Base-by-base conservation (phyloP, 2,329 filamentous ascomycete genomes). In the Trichoderma sp. region DNA sequence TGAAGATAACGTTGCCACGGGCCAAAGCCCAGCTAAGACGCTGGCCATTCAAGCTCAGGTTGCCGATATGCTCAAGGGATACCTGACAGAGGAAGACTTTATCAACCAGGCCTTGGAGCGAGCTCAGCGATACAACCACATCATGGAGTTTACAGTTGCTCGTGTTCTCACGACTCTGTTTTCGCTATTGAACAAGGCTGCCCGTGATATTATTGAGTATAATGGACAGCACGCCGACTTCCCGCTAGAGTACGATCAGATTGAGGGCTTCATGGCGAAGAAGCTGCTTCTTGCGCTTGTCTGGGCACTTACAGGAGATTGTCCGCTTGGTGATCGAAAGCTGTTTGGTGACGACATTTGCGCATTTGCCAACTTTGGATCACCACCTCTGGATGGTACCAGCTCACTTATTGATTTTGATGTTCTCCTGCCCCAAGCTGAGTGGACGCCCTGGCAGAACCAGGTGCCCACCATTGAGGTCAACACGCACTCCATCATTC, bases 141-240 rank as follows among this genome's bases (percentile, higher is more conserved):
- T 99, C 83, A 99, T 99, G 97, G 95, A 98, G 80, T 99, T 97
- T 82, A 98, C 97, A 0, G 90, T 94, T 67, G 94, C 96, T 67
- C 94, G 97, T 75, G 96, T 95, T 5, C 89, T 99, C 45, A 97
- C 93, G 77, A 99, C 97, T 0, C 86, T 99, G 24, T 99, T 99
- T 87, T 98, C 96, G 60, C 88, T 99, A 31, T 87, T 99, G 75
- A 98, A 98, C 85, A 98, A 99, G 86, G 91, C 93, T 59, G 97
- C 96, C 77, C 92, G 96, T 77, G 95, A 96, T 77, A 91, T 98
- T 67, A 92, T 99, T 76, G 97, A 99, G 85, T 98, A 99, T 86
- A 98, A 99, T 79, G 89, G 93, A 45, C 95, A 98, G 81, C 97
- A 99, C 83, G 87, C 94, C 5, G 97, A 99, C 83, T 99, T 99